Conservation (phyloP, 2,329 filamentous ascomycete genomes). For the Clarireedia paspali region DNA sequence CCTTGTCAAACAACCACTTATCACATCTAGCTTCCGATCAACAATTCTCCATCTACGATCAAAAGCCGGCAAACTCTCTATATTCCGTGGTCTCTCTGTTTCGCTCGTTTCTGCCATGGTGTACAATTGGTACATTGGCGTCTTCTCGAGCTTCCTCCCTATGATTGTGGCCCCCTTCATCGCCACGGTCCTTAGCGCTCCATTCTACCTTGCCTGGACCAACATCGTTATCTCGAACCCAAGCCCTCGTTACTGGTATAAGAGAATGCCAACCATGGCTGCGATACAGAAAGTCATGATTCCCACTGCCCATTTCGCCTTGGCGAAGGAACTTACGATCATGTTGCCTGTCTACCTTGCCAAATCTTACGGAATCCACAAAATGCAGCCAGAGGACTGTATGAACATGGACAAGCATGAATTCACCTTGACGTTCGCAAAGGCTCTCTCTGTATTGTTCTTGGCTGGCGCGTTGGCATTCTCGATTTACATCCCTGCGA, state of each 20-base stretch:
- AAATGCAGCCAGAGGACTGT: conserved; percentile 9
- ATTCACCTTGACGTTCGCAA: conserved; percentile 33
- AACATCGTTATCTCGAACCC: conserved; percentile 75
- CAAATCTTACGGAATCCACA: conserved; percentile 25
- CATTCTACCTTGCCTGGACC: conserved; percentile 71
- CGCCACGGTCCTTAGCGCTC: conserved; percentile 54
- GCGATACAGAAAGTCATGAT: conserved; percentile 61
- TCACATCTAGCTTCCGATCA: conserved; percentile 52
- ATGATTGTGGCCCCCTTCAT: conserved; percentile 45
- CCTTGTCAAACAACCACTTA: conserved; percentile 44
- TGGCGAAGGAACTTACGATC: conserved; percentile 44
- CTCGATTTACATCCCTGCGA: conserved; percentile 65
- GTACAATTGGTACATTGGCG: conserved; percentile 19
- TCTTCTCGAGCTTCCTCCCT: conserved; percentile 35
- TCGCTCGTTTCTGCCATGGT: conserved; percentile 40
- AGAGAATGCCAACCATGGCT: conserved; percentile 55
- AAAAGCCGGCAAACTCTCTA: conserved; percentile 54
- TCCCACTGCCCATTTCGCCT: conserved; percentile 57
- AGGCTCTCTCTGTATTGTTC: conserved; percentile 39
- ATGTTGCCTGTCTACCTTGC: conserved; percentile 41
- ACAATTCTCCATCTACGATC: conserved; percentile 54
- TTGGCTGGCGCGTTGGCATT: conserved; percentile 45
- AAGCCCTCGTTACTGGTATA: conserved; percentile 54
- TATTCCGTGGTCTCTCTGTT: conserved; percentile 60
- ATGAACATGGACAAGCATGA: conserved; percentile 25